Evolutionary conservation across 768 basidiomycete species (phyloP).

Genomic region (Suillus subalutaceus): DNA sequence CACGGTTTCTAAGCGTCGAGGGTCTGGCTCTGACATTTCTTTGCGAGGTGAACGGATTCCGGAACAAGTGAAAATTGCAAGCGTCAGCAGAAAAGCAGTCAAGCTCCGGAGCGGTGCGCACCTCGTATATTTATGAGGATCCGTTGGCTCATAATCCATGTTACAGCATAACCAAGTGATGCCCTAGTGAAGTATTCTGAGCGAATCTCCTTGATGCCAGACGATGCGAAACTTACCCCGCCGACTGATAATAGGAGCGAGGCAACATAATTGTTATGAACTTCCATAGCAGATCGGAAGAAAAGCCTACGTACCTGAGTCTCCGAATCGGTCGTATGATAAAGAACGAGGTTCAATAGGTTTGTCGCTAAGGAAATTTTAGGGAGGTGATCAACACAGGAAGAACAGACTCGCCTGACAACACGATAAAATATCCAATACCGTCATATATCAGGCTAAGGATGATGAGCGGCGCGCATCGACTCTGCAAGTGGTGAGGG

Average conservation of each 20-base stretch:
- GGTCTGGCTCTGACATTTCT: constrained; percentile 3
- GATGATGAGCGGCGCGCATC: constrained; percentile 8
- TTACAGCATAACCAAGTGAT: constrained; percentile 33
- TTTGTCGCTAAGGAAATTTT: constrained; percentile 43
- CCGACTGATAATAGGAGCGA: constrained; percentile 39
- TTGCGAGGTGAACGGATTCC: background rate
- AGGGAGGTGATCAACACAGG: background rate
- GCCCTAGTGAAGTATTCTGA: constrained; percentile 21
- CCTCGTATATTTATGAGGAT: constrained; percentile 3
- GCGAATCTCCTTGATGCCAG: constrained; percentile 9
- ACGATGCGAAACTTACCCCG: constrained; percentile 43
- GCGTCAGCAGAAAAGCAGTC: background rate
- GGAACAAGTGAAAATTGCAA: background rate
- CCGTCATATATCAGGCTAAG: constrained; percentile 70
- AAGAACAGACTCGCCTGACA: constrained; percentile 45
- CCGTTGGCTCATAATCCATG: constrained; percentile 3
- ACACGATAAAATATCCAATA: constrained; percentile 58
- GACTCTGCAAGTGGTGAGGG: background rate
- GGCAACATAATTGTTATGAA: constrained; percentile 11
- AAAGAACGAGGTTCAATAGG: constrained; percentile 53
- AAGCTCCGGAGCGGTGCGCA: background rate
- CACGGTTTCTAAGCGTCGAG: background rate
- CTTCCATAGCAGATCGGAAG: constrained; percentile 14
- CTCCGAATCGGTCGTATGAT: constrained; percentile 38
- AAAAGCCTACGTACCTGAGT: constrained; percentile 44